Evolutionary conservation across 495 filamentous ascomycete species (phyloP), one percentile per base, ranked within the genome.

Genomic region (Schizothecium vesticola): DNA sequence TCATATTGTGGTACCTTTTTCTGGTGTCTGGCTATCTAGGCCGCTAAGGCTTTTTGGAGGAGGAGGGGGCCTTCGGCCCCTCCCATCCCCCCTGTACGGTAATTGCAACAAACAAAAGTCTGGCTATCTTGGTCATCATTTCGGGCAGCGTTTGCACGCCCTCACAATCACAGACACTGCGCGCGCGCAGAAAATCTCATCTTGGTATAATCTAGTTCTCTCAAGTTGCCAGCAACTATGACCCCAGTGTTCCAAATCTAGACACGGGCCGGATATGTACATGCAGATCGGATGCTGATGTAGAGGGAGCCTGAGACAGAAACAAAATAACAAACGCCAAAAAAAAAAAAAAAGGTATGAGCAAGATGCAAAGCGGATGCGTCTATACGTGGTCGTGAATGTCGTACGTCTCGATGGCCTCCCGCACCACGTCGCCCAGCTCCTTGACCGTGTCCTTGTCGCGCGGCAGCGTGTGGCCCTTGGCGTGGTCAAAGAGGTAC

Each of bases 401-500:
- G 51, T 73, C 74, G 43, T 73, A 74, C 13, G 66, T 70, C 22
- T 61, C 63, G 36, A 80, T 80, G 63, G 79, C 80, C 29, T 78
- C 77, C 13, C 80, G 75, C 29, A 83, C 78, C 7, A 83, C 78
- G 59, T 83, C 79, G 19, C 78, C 81, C 5, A 86, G 75, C 66
- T 86, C 83, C 63, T 80, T 78, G n/a, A 86, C 77, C 1, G 80
- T 82, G 51, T 80, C 74, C 64, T 81, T 80, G 56, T 83, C 82
- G 65, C 86, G 79, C 0, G 85, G 86, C 13, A 87, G 75, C 3
- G 82, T 82, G 75, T 87, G 86, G 0, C 86, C 86, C 62, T 84
- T 84, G 6, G 82, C 86, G 66, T 87, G 86, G 64, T 88, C 86
- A 64, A 88, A 88, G 3, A 88, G 76, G 67, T 83, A 80, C 1